Base-by-base conservation (phyloP, 2,329 filamentous ascomycete genomes). In the Calonectria crousiana region DNA sequence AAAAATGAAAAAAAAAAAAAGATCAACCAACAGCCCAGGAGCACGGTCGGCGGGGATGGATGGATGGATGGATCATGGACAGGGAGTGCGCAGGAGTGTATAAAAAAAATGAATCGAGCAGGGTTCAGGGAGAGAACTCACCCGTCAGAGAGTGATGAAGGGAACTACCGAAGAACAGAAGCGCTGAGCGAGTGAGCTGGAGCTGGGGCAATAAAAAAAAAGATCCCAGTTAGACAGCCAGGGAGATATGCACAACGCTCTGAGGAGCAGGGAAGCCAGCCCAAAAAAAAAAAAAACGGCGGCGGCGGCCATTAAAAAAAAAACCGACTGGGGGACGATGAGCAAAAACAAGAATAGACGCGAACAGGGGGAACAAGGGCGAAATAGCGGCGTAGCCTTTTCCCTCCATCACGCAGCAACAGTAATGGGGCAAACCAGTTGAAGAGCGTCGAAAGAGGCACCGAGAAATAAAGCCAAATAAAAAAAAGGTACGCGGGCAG, bases 51-150 rank as follows among this genome's bases (percentile, higher is more conserved):
- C 58, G 36, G 36, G 36, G 58, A 64, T 64, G 30, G 56, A 38
- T 23, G 34, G 23, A 62, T 20, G 34, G 56, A 60, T 36, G 58
- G 58, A 47, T 47, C 53, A 58, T 30, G 58, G 34, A 64, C 36
- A 64, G 49, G 49, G 32, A 53, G 51, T 28, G 47, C 8, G 32
- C 26, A 53, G 32, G 53, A 67, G 20, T n/a, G 51, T 20, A 60
- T 38, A 64, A 51, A 65, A 38, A 73, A 71, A 68, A 47, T 49
- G 62, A 78, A 67, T 58, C 49, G 62, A 67, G 72, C 60, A 67
- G 67, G 60, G 49, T 75, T 69, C 56, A 75, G 70, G 76, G 71
- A 78, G 69, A 68, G 51, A 72, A 30, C 60, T 58, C 53, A 23
- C 53, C 53, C 53, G 53, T 58, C 53, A 58, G 53, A 66, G 66